A percentile compares a stretch with the other conserved stretches of the same genome.
Conservation (phyloP, 129 eudicot species). For the Tagetes erecta region DNA sequence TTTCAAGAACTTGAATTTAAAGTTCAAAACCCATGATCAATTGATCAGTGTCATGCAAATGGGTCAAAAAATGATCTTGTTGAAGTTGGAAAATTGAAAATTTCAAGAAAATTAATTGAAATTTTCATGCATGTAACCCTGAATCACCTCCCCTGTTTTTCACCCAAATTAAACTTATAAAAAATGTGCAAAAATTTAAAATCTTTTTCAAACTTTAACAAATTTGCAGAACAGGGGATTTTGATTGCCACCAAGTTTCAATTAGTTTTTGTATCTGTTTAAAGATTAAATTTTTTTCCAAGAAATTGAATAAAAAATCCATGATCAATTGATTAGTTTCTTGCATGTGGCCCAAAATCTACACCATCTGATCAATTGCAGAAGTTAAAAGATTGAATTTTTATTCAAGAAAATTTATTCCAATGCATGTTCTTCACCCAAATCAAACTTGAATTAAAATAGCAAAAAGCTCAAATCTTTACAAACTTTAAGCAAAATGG, state of each 20-base stretch:
- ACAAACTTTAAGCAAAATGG: conserved; percentile 8
- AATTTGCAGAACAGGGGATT: conserved; percentile 15
- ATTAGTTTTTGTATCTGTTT: background rate
- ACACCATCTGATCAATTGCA: background rate
- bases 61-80: conserved; percentile 16
- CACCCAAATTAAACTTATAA: conserved; percentile 15
- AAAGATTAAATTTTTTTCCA: background rate
- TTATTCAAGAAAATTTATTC: background rate
- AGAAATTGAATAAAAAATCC: background rate
- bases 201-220: background rate
- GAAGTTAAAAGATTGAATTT: too few species aligned
- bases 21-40: background rate
- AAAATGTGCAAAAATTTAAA: background rate
- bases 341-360: conserved; percentile 29
- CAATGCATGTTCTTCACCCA: conserved; percentile 38
- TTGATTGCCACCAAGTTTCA: too few species aligned
- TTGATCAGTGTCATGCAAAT: conserved; percentile 35
- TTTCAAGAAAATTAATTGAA: background rate
- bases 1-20: background rate
- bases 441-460: background rate
- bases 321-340: conserved; percentile 24
- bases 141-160: conserved; percentile 21
- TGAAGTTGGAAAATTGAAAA: background rate
- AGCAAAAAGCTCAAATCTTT: background rate
- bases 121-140: conserved; percentile 37